Base-by-base conservation (phyloP, 345 rosid species). In the Lepidium sativum region DNA sequence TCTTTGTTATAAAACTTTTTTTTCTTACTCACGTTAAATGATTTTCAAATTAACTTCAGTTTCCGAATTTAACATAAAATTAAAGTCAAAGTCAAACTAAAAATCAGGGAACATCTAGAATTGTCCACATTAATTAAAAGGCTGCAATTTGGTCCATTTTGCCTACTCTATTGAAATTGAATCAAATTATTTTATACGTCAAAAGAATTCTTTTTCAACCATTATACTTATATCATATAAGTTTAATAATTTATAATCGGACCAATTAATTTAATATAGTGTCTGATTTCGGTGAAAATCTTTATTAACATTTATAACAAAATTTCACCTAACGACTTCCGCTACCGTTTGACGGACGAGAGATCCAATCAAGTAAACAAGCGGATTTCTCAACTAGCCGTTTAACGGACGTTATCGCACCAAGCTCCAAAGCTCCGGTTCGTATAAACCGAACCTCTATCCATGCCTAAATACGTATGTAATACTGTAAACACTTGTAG, bases 321-420 rank as follows among this genome's bases (percentile, higher is more conserved):
- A 2, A 1, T 54, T 20, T 42, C 11, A 59, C 52, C 67, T 10
- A 52, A 23, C 38, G 32, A 69, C 48, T 23, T 42, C 55, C 55
- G 74, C 62, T 8, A 61, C 47, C 54, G 67, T 39, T 50, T 33
- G 20, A 69, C 45, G 11, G 21, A 9, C 23, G 27, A 44, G 12
- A 32, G 38, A 52, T n/a, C 23, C 4, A 2, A 3, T 1, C 25
- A 23, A 2, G 2, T 23, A 23, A 23, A 58, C 15, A 33, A 25
- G 25, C 13, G 42, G 18, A 41, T 59, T 48, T 31, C 33, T 54
- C 39, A 37, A 37, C 29, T 62, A 63, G 63, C 69, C 56, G 50
- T 62, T 62, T 45, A 70, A 70, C 63, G 16, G 64, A 70, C 64
- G 75, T 63, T 54, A 63, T 13, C 69, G 27, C 11, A 54, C 37